Conservation (phyloP, 2,329 filamentous ascomycete species). For the Apiospora sp. region DNA sequence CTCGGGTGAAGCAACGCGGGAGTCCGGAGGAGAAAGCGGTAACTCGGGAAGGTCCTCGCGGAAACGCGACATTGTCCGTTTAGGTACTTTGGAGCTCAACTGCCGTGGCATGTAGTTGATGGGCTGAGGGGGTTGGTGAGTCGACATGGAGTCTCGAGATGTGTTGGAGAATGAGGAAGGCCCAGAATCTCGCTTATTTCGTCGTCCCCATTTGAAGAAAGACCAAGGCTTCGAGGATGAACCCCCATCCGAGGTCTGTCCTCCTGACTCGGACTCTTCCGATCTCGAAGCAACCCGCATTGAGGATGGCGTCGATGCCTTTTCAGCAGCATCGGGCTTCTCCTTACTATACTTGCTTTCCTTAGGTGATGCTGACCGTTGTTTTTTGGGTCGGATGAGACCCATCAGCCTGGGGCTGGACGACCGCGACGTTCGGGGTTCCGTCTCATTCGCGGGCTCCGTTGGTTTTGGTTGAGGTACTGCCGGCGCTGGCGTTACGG, state of each 20-base stretch:
- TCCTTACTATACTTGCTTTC: conserved; percentile 52
- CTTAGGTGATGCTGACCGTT: conserved; percentile 58
- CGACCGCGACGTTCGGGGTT: conserved; percentile 33
- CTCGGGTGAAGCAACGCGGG: conserved; percentile 80
- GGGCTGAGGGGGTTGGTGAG: conserved; percentile 50
- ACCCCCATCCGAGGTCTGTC: conserved; percentile 64
- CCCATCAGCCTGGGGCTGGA: conserved; percentile 45
- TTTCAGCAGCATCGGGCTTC: conserved; percentile 37
- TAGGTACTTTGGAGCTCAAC: conserved; percentile 61
- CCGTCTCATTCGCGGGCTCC: conserved; percentile 3
- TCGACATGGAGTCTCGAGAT: conserved; percentile 82
- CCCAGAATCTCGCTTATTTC: conserved; percentile 62
- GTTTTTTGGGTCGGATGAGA: conserved; percentile 55
- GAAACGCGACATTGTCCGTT: conserved; percentile 89
- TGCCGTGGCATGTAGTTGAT: conserved; percentile 43
- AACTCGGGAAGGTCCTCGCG: conserved; percentile 90
- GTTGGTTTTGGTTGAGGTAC: neutral
- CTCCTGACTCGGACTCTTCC: conserved; percentile 58
- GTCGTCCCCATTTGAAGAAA: conserved; percentile 73
- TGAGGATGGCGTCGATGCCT: conserved; percentile 44
- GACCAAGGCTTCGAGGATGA: conserved; percentile 65
- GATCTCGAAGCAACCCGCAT: conserved; percentile 41
- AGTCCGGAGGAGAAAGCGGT: conserved; percentile 85
- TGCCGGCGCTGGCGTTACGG: conserved; percentile 23
- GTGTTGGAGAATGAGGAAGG: conserved; percentile 91